These are phyloP conservation scores for Lotmaria passim DNA, from an alignment of 208 protist species.

Conservation along the genomic window DNA sequence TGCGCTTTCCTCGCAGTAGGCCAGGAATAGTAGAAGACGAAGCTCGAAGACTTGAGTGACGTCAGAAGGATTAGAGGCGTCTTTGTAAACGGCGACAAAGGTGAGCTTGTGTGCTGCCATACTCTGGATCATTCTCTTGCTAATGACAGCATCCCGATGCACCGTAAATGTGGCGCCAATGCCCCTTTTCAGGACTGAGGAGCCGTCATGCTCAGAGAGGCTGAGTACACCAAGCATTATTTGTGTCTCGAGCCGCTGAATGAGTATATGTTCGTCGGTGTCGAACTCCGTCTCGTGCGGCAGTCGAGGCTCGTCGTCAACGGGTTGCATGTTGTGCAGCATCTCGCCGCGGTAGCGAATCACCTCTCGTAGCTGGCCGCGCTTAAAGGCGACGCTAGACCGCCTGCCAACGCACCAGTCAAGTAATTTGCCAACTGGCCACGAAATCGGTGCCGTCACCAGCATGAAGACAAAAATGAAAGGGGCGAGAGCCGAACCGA, in stretches of 20 bases:
- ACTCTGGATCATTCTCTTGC: slow-evolving; percentile 46
- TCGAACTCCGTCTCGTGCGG: slow-evolving; percentile 48
- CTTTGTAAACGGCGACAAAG: slow-evolving; percentile 63
- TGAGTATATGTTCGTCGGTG: slow-evolving; percentile 25
- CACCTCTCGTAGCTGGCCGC: slow-evolving; percentile 63
- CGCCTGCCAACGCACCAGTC: slow-evolving; percentile 66
- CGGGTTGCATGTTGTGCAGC: slow-evolving; percentile 10
- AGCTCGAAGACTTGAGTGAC: slow-evolving; percentile 64
- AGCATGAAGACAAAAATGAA: slow-evolving; percentile 65
- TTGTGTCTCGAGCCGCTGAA: slow-evolving; percentile 58
- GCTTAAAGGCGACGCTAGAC: slow-evolving; percentile 57
- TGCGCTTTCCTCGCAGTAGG: slow-evolving; percentile 47
- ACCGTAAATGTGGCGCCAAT: slow-evolving; percentile 58
- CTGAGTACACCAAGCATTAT: slow-evolving; percentile 79
- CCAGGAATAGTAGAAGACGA: slow-evolving; percentile 59
- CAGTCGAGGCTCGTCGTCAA: slow-evolving; percentile 19
- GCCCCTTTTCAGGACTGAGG: slow-evolving; percentile 43
- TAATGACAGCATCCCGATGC: slow-evolving; percentile 56
- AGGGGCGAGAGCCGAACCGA: slow-evolving; percentile 51
- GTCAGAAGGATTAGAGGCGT: slow-evolving; percentile 48
- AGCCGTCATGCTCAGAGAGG: slow-evolving; percentile 60
- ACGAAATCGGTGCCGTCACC: slow-evolving; percentile 65
- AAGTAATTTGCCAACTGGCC: slow-evolving; percentile 69
- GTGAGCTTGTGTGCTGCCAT: slow-evolving; percentile 51
- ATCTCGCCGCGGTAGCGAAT: slow-evolving; percentile 44